These are phyloP conservation scores for Asterionellopsis glacialis DNA, from an alignment of 108 stramenopile genomes.

Conservation along the genomic window DNA sequence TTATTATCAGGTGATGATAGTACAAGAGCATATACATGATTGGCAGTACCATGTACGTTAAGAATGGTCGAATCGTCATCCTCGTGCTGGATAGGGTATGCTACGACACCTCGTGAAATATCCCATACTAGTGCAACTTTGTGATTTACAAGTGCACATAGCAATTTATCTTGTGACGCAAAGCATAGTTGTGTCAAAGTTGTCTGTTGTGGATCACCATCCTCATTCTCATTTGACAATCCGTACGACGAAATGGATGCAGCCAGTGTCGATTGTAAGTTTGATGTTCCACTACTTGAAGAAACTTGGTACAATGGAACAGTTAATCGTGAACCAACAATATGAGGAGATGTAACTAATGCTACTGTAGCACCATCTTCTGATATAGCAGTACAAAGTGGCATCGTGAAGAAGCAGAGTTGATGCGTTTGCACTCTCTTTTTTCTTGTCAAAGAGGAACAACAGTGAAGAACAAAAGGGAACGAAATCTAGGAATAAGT, in stretches of 20 bases:
- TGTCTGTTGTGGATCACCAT: no score
- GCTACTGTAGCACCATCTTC: not conserved
- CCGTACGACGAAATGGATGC: not conserved
- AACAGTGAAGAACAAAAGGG: no score
- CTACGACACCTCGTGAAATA: constrained; percentile 40
- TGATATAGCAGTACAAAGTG: not conserved
- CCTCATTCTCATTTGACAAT: not conserved
- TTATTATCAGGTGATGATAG: constrained; percentile 5
- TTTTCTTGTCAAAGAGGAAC: no score
- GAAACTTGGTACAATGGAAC: not conserved
- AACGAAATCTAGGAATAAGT: no score
- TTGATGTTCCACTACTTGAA: constrained; percentile 1
- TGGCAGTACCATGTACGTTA: constrained; percentile 1
- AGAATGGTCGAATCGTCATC: constrained; percentile 15
- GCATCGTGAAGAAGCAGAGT: not conserved
- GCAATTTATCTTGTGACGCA: not conserved
- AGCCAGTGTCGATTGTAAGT: constrained; percentile 8
- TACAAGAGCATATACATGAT: constrained; percentile 18
- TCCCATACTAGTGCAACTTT: constrained; percentile 7
- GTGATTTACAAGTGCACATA: not conserved
- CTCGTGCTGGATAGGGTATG: constrained; percentile 11
- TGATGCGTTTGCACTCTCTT: not conserved
- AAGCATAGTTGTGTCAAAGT: not conserved
- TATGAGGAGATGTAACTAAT: not conserved
- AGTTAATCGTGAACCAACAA: constrained; percentile 1